Conservation (phyloP, 257 asterid genomes). For the Solanum pimpinellifolium region DNA sequence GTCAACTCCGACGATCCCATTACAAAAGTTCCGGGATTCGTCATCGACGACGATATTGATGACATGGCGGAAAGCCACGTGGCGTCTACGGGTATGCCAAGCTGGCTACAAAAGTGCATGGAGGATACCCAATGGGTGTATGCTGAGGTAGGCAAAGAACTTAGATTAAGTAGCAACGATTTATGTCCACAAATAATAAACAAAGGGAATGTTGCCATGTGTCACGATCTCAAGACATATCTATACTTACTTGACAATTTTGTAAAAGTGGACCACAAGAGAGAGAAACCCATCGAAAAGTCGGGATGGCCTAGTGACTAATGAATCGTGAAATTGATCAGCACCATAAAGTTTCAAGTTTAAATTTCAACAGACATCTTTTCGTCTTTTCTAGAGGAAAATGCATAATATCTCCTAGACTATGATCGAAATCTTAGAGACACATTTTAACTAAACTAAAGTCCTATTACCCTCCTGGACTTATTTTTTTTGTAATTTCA, state of each 20-base stretch:
- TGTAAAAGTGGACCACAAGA: constrained; percentile 1
- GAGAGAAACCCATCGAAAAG: not conserved
- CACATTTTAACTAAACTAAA: too few species aligned
- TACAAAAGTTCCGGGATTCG: constrained; percentile 74
- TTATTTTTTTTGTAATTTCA: too few species aligned
- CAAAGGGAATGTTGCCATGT: constrained; percentile 37
- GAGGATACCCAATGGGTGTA: constrained; percentile 70
- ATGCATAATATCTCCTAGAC: too few species aligned
- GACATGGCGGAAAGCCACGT: not conserved
- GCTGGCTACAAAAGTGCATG: constrained; percentile 43
- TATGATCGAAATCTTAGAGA: too few species aligned
- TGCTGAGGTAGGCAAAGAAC: constrained; percentile 80
- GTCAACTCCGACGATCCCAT: constrained; percentile 73
- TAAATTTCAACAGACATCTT: not conserved
- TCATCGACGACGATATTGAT: not conserved
- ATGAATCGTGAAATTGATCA: not conserved
- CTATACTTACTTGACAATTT: not conserved
- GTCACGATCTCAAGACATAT: constrained; percentile 42
- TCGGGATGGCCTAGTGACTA: not conserved
- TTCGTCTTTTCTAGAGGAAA: not conserved
- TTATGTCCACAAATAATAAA: constrained; percentile 21
- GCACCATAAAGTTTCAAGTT: fast-evolving
- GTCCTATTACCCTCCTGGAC: too few species aligned
- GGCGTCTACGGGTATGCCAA: constrained; percentile 8
- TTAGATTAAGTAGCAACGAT: constrained; percentile 52